Base-by-base conservation (phyloP, 352 stramenopile genomes). In the Phytophthora cryptogea region DNA sequence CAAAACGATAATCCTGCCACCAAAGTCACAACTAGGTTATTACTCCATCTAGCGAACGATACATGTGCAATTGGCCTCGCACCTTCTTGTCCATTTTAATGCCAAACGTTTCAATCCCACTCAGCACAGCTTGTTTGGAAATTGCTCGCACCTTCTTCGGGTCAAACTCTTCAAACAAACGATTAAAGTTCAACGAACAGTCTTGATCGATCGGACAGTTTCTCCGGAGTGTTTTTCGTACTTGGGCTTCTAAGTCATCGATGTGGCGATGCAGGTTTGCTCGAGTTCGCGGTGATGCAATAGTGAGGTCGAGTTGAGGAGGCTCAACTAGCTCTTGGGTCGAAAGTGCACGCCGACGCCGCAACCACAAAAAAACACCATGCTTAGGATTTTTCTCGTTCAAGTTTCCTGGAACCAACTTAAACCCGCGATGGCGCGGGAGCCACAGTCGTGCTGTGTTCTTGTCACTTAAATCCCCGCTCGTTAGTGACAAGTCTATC, bases 31-130 rank as follows among this genome's bases (percentile, higher is more conserved):
- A 28, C 39, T n/a, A 16, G 27, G 39, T 44, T 44, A 44, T 7
- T 44, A 1, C 20, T 23, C 20, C 20, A 33, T 54, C n/a, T 13
- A 16, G 10, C 11, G n/a, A 31, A 33, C 10, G 23, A 28, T 42
- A 31, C 0, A 58, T 40, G 14, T 23, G 5, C n/a, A 49, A 39
- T 1, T 16, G 9, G 11, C 16, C 10, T 4, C 63, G 8, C 59
- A 91, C 83, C 80, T 89, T 92, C 28, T 84, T 78, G 68, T 74
- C 42, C 66, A 90, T 86, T 57, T 90, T 90, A 46, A 92, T 86
- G 5, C 83, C 83, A 57, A 89, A 88, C 10, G 69, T 73, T 46
- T 89, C 76, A 39, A 90, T 76, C 0, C 83, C 83, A 39, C 57
- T 54, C 8, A 79, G 60, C 7, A 76, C 62, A 5, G 68, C 72